A percentile compares a stretch with the other conserved stretches of the same genome.
These are phyloP conservation scores for Herpotrichia juniperi DNA, from an alignment of 2,329 filamentous ascomycete genomes.

Conservation along the genomic window DNA sequence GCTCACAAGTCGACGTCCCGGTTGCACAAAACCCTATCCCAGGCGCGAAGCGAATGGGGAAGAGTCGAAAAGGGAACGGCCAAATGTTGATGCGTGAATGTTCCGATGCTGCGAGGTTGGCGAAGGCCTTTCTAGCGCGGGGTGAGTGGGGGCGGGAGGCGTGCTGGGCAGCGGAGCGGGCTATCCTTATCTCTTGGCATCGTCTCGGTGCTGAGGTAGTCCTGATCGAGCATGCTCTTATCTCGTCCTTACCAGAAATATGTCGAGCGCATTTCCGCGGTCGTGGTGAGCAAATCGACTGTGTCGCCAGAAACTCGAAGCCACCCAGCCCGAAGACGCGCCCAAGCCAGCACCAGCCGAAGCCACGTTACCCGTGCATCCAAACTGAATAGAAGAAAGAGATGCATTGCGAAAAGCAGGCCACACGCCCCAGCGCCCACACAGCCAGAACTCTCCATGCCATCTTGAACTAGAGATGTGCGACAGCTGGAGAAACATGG, in stretches of 20 bases:
- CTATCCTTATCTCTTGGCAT: conserved; percentile 45
- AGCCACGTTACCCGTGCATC: conserved; percentile 15
- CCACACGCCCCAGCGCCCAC: too few relatives aligned
- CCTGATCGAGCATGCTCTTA: conserved; percentile 32
- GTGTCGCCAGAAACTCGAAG: conserved; percentile 21
- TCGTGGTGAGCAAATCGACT: conserved; percentile 27
- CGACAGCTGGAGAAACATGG: too few relatives aligned
- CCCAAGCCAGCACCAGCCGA: conserved; percentile 4
- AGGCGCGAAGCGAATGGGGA: conserved; percentile 11
- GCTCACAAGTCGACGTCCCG: conserved; percentile 6
- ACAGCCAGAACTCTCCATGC: neutral
- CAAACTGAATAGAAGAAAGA: neutral
- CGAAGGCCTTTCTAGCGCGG: conserved; percentile 26
- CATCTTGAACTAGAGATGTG: neutral
- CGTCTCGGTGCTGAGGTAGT: conserved; percentile 15
- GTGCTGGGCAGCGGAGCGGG: conserved; percentile 27
- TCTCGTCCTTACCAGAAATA: conserved; percentile 34
- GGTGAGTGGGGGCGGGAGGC: conserved; percentile 36
- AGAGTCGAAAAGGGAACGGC: neutral
- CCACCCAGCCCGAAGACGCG: conserved; percentile 2
- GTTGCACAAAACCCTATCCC: conserved; percentile 9
- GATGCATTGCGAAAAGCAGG: neutral
- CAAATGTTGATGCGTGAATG: conserved; percentile 21
- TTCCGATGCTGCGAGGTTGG: too few relatives aligned
- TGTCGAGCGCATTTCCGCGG: conserved; percentile 39